These are phyloP conservation scores for Afroboletus lepidellus DNA, from an alignment of 1,284 basidiomycete species.

Conservation along the genomic window DNA sequence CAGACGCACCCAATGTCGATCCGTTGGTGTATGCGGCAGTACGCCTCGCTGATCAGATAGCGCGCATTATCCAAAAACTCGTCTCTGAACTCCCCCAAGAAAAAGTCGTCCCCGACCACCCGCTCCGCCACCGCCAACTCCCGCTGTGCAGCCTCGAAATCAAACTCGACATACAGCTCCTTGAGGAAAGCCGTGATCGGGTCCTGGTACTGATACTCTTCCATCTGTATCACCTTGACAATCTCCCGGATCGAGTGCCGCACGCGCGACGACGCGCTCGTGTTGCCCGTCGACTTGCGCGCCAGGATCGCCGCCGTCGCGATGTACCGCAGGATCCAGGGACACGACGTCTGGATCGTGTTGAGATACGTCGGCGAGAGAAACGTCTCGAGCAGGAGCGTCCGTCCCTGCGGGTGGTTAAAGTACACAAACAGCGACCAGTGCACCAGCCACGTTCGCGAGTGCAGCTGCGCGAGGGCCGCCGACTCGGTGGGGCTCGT, in stretches of 20 bases:
- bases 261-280: conserved; percentile 64
- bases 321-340: conserved; percentile 95
- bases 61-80: conserved; percentile 96
- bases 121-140: conserved; percentile 79
- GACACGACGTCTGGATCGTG: conserved; percentile 95
- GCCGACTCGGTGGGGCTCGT: conserved; percentile 51
- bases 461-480: conserved; percentile 83
- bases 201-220: conserved; percentile 94
- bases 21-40: conserved; percentile 95
- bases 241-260: conserved; percentile 85
- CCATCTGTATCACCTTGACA: conserved; percentile 88
- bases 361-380: conserved; percentile 95
- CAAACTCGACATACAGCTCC: conserved; percentile 91
- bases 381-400: conserved; percentile 95
- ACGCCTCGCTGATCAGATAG: conserved; percentile 94
- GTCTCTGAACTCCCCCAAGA: conserved; percentile 85
- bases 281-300: conserved; percentile 61
- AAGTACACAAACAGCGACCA: conserved; percentile 99
- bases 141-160: conserved; percentile 87
- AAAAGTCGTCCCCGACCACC: conserved; percentile 91
- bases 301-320: conserved; percentile 91
- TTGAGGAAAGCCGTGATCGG: conserved; percentile 92
- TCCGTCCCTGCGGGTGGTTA: conserved; percentile 91
- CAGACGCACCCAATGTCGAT: conserved; percentile 86
- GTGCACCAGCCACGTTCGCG: conserved; percentile 96